Evolutionary conservation across 495 filamentous ascomycete species (phyloP).

Genomic region (Aspergillus nanangensis): DNA sequence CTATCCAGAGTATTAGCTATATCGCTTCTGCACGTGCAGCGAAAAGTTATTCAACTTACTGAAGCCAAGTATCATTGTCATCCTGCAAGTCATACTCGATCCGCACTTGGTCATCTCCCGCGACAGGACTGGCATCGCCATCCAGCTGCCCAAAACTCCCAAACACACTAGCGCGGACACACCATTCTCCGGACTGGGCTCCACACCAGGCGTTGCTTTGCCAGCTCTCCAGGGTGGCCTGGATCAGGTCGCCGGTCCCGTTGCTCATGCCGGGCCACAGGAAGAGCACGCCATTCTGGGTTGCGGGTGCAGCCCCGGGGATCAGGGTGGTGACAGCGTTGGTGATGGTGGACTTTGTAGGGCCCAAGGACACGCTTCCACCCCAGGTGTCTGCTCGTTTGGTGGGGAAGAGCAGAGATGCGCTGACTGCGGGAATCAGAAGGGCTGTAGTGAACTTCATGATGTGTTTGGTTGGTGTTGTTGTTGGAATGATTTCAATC

Average conservation of each 20-base stretch:
- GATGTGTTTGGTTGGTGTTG: not conserved
- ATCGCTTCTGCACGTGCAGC: not conserved
- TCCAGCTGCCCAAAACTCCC: slow-evolving; percentile 34
- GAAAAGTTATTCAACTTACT: slow-evolving; percentile 16
- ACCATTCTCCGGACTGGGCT: slow-evolving; percentile 30
- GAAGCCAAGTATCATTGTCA: slow-evolving; percentile 29
- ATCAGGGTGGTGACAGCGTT: slow-evolving; percentile 39
- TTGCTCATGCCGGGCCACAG: slow-evolving; percentile 45
- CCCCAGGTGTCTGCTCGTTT: slow-evolving; percentile 33
- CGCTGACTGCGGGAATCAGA: slow-evolving; percentile 1
- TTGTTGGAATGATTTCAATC: not conserved
- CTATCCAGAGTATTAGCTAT: slow-evolving; percentile 6
- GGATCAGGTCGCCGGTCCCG: slow-evolving; percentile 37
- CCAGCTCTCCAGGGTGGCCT: slow-evolving; percentile 35
- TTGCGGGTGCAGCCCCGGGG: slow-evolving; percentile 29
- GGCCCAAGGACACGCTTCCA: slow-evolving; percentile 35
- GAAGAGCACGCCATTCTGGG: slow-evolving; percentile 34
- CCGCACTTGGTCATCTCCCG: slow-evolving; percentile 24
- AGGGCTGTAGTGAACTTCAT: slow-evolving; percentile 2
- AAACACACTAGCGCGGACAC: slow-evolving; percentile 37
- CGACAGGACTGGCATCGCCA: slow-evolving; percentile 23
- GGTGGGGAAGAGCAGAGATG: slow-evolving; percentile 3
- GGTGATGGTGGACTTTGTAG: slow-evolving; percentile 33
- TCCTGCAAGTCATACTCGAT: slow-evolving; percentile 30
- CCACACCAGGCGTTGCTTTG: slow-evolving; percentile 31